These are phyloP conservation scores for Serpula lacrymans DNA, from an alignment of 768 basidiomycete genomes.

Conservation along the genomic window DNA sequence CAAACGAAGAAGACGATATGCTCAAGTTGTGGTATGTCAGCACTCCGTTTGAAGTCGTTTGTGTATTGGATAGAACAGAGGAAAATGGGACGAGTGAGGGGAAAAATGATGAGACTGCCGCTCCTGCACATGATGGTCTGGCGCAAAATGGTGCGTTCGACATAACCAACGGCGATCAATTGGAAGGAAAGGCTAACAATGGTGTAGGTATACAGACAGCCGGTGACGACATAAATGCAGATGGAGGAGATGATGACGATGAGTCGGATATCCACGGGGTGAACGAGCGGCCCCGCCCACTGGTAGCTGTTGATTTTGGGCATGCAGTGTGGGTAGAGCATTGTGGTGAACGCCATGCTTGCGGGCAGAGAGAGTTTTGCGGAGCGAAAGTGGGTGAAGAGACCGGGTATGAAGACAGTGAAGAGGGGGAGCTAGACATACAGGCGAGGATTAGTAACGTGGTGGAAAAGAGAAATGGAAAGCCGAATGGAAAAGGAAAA, in stretches of 20 bases:
- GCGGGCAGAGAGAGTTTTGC: no score
- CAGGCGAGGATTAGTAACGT: no score
- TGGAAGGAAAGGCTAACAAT: not conserved
- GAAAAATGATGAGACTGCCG: no score
- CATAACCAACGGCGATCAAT: not conserved
- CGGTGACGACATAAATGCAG: no score
- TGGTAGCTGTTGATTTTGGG: constrained; percentile 84
- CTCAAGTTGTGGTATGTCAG: constrained; percentile 72
- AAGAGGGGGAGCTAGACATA: no score
- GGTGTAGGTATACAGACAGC: not conserved
- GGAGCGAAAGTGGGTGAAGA: no score
- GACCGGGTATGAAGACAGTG: constrained; percentile 18
- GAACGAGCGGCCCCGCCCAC: constrained; percentile 54
- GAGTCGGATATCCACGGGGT: constrained; percentile 13
- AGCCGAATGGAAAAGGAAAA: no score
- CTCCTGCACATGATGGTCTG: no score
- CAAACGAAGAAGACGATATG: constrained; percentile 46
- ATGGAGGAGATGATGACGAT: constrained; percentile 29
- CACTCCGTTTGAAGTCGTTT: constrained; percentile 69
- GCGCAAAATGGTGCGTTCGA: no score
- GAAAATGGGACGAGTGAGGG: constrained; percentile 39
- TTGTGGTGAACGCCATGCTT: constrained; percentile 30
- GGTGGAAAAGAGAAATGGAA: no score
- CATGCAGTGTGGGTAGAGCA: constrained; percentile 84
- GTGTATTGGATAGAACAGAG: constrained; percentile 47